Evolutionary conservation across 192 early-diverging fungal species (phyloP), one percentile per base, ranked within the genome.

Genomic region (Phycomyces nitens): DNA sequence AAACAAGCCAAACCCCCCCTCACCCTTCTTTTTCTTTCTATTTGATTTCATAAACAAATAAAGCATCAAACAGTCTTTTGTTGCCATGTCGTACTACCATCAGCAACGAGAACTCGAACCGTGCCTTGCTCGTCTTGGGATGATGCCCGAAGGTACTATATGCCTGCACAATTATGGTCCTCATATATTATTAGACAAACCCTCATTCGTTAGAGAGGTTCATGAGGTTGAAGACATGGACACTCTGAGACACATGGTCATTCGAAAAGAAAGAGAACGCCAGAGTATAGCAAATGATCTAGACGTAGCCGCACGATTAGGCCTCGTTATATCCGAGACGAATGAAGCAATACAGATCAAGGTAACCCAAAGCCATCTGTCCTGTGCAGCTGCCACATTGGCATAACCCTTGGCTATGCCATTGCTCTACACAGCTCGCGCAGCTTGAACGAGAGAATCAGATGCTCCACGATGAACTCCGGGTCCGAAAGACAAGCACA

Each of bases 291-390:
- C 76, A 3, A 71, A 72, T 23, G 79, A 85, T 55, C 51, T 85
- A 24, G 81, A 85, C 44, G 74, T 82, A 21, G 84, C 84, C 21
- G 84, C 84, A 11, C 74, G 81, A n/a, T 66, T 85, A 27, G 84
- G 84, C n/a, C 60, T 85, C 7, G 84, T 73, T 27, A 76, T 85
- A 15, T 82, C 78, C 16, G 75, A 77, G 66, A 71, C 72, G 53
- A 80, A 80, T 44, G 78, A 80, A 66, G 75, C 82, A 21, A 67
- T 81, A 47, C 77, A 81, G 65, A 63, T 78, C 23, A 80, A 82
- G 60, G 74, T 76, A 62, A 21, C 20, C 0, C 29, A 12, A 0
- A 12, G 39, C 20, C 39, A 12, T 58, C 16, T 58, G 7, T 53
- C 3, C 39, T 16, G 26, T 53, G 20, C 20, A 53, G 20, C 52